Base-by-base conservation (phyloP, 2,329 filamentous ascomycete genomes). In the Exophiala sp. region DNA sequence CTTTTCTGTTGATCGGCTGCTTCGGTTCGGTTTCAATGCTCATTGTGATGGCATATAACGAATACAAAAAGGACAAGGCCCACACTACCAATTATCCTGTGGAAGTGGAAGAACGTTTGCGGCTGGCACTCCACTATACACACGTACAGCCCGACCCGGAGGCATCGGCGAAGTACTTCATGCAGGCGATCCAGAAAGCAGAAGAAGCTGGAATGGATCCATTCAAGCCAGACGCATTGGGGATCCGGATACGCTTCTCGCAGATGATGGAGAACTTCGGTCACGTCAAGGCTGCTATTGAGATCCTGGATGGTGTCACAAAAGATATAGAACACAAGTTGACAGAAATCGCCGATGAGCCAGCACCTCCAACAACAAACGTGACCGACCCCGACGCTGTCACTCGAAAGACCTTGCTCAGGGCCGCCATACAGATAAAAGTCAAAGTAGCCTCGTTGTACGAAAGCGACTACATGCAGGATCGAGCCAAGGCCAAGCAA, bases 381-480 rank as follows among this genome's bases (percentile, higher is more conserved):
- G 3, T 43, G 8, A 29, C 36, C 5, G 43, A 34, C 6, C 35
- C 21, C 10, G 40, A 55, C 11, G 12, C 42, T 7, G 49, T 38
- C 24, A 43, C 33, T 3, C 54, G 60, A 9, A 52, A 47, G 18
- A 55, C 56, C 12, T 46, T 62, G 42, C 34, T 64, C 21, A 59
- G 54, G 48, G 47, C 52, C 10, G 52, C 64, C 16, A 62, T 66
- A 29, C 52, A 63, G 29, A 51, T 52, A 29, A 63, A 84, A 62
- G 83, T 94, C 51, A 96, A 96, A 73, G 78, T 97, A 5, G 91
- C 88, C 32, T 86, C 91, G 63, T 74, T 96, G 7, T 96, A 95
- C 70, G 79, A 85, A 3, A 84, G 86, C 55, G 83, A 88, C 50
- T 85, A 91, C 66, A 81, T 96, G 10, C 79, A 88, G 47, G 80